Conservation (phyloP, 1,284 basidiomycete genomes). For the Apiotrichum mycotoxinovorans region DNA sequence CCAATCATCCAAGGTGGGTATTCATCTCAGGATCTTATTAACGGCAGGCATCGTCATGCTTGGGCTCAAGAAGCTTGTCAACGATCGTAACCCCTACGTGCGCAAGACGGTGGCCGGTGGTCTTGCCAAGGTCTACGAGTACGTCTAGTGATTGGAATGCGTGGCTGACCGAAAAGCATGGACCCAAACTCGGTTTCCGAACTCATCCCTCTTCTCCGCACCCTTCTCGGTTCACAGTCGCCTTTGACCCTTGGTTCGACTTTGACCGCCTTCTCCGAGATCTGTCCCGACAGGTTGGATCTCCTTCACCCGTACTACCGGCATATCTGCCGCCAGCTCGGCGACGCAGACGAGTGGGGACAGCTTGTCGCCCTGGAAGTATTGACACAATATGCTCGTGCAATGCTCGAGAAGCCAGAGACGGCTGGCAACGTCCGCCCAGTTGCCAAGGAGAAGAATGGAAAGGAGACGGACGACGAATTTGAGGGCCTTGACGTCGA, state of each 20-base stretch:
- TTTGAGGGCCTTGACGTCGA: slow-evolving; percentile 65
- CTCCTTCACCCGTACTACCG: slow-evolving; percentile 86
- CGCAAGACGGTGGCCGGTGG: slow-evolving; percentile 87
- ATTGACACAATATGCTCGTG: slow-evolving; percentile 68
- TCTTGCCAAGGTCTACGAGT: slow-evolving; percentile 81
- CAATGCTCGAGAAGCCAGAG: slow-evolving; percentile 73
- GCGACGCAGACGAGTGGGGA: slow-evolving; percentile 95
- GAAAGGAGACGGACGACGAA: slow-evolving; percentile 32
- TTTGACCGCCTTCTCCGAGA: slow-evolving; percentile 73
- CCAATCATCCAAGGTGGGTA: slow-evolving; percentile 69
- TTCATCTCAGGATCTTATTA: neutral
- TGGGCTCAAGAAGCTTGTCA: slow-evolving; percentile 84
- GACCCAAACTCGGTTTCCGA: slow-evolving; percentile 68
- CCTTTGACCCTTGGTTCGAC: slow-evolving; percentile 85
- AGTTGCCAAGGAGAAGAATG: slow-evolving; percentile 1
- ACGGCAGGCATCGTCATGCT: slow-evolving; percentile 67
- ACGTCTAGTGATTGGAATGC: slow-evolving; percentile 39
- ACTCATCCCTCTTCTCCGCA: slow-evolving; percentile 69
- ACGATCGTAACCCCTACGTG: slow-evolving; percentile 88
- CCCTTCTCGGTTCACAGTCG: slow-evolving; percentile 74
- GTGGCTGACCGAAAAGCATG: slow-evolving; percentile 56
- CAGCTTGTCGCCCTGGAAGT: slow-evolving; percentile 78
- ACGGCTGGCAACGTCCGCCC: slow-evolving; percentile 11
- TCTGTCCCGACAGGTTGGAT: slow-evolving; percentile 79
- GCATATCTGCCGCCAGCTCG: slow-evolving; percentile 72